Evolutionary conservation across 73 alveolate genomes (phyloP).

Genomic region (Breviolum minutum): DNA sequence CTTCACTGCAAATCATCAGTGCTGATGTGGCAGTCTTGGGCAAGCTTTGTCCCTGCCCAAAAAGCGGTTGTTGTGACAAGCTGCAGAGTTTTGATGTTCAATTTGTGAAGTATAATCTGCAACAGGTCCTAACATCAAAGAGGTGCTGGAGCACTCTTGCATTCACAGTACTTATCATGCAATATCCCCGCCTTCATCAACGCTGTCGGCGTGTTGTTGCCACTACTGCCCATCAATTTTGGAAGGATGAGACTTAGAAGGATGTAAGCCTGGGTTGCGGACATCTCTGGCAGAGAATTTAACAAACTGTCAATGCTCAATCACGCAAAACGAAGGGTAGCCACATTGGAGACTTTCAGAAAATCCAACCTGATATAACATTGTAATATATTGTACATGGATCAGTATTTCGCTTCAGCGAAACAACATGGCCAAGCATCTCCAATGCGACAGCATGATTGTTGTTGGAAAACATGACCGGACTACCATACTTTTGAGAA

Average conservation of each 20-base stretch:
- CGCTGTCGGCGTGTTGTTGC: slow-evolving; percentile 12
- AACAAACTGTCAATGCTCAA: not conserved
- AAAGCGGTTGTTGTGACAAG: too few relatives aligned
- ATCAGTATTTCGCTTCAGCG: too few relatives aligned
- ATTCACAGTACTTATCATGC: too few relatives aligned
- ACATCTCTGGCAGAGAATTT: not conserved
- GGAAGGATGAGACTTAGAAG: slow-evolving; percentile 34
- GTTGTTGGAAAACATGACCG: too few relatives aligned
- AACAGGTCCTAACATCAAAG: not conserved
- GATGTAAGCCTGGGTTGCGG: slow-evolving; percentile 30
- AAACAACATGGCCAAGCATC: too few relatives aligned
- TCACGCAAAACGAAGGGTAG: not conserved
- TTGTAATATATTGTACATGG: too few relatives aligned
- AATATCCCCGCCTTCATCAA: slow-evolving; percentile 14
- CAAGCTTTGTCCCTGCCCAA: not conserved
- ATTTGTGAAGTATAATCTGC: not conserved
- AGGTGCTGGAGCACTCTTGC: not conserved
- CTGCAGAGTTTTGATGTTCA: not conserved
- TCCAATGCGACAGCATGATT: too few relatives aligned
- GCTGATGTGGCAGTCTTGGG: not conserved
- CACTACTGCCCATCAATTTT: slow-evolving; percentile 22
- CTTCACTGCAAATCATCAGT: slow-evolving; percentile 56
- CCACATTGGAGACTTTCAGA: not conserved
- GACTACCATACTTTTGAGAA: too few relatives aligned
- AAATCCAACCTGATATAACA: not conserved